Conservation (phyloP, 192 early-diverging fungal species). For the Lunasporangiospora selenospora region DNA sequence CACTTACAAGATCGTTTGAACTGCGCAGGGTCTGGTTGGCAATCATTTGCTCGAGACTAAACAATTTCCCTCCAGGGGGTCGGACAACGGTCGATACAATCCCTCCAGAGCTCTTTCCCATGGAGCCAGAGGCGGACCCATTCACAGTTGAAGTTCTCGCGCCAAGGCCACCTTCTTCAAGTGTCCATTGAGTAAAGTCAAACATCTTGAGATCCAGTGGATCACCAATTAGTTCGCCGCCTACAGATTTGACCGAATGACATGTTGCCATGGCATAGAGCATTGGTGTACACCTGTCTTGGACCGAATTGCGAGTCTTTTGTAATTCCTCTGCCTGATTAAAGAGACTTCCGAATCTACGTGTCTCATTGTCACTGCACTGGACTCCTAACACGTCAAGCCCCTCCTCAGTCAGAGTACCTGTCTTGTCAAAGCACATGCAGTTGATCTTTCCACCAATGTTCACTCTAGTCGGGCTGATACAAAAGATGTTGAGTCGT, state of each 20-base stretch:
- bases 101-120: slow-evolving; percentile 22
- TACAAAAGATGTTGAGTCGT: slow-evolving; percentile 87
- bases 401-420: slow-evolving; percentile 96
- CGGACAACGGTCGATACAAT: slow-evolving; percentile 86
- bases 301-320: slow-evolving; percentile 13
- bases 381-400: slow-evolving; percentile 93
- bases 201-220: slow-evolving; percentile 99
- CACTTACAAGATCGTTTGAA: too few relatives aligned
- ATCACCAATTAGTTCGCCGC: slow-evolving; percentile 92
- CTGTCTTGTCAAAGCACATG: slow-evolving; percentile 99
- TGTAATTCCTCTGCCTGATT: slow-evolving; percentile 2
- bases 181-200: slow-evolving; percentile 90
- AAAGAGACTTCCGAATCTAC: slow-evolving; percentile 23
- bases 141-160: slow-evolving; percentile 11
- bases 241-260: slow-evolving; percentile 90
- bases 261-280: slow-evolving; percentile 78
- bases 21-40: too few relatives aligned
- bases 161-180: slow-evolving; percentile 83
- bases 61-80: slow-evolving; percentile 74
- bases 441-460: slow-evolving; percentile 96
- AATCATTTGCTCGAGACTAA: slow-evolving; percentile 57
- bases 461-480: slow-evolving; percentile 91
- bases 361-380: slow-evolving; percentile 52
- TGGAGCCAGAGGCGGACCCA: slow-evolving; percentile 3
- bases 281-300: slow-evolving; percentile 29